Conservation (phyloP, 2,329 filamentous ascomycete species). For the Rutstroemia sp. region DNA sequence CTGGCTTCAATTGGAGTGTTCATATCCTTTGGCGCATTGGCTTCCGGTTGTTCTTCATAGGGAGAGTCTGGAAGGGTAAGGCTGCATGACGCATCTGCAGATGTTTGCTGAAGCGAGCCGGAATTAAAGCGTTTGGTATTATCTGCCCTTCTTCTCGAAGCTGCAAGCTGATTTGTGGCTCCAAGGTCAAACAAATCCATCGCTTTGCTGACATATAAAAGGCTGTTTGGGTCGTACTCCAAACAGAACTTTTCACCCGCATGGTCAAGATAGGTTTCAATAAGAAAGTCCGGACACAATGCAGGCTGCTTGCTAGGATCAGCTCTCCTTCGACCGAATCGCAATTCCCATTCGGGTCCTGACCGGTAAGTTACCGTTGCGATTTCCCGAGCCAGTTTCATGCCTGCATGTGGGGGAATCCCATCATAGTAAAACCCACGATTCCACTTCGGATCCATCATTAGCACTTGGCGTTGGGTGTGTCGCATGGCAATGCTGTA, state of each 20-base stretch:
- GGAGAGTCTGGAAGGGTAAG: conserved; percentile 76
- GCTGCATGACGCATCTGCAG: conserved; percentile 51
- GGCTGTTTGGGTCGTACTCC: conserved; percentile 90
- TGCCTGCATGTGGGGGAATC: conserved; percentile 87
- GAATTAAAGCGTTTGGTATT: conserved; percentile 51
- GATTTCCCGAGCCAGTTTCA: conserved; percentile 97
- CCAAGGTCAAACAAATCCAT: conserved; percentile 98
- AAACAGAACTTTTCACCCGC: conserved; percentile 97
- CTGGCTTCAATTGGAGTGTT: conserved; percentile 30
- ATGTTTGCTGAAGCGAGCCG: conserved; percentile 25
- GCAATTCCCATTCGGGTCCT: conserved; percentile 94
- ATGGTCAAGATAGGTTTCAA: conserved; percentile 97
- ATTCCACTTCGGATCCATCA: conserved; percentile 98
- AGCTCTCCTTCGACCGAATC: conserved; percentile 81
- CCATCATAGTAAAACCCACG: conserved; percentile 87
- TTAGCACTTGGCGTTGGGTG: conserved; percentile 92
- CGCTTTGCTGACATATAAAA: conserved; percentile 94
- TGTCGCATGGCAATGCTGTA: conserved; percentile 99
- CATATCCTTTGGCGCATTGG: conserved; percentile 33
- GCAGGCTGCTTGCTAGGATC: conserved; percentile 83
- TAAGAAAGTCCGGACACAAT: conserved; percentile 93
- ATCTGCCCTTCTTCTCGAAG: conserved; percentile 53
- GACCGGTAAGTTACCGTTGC: conserved; percentile 96
- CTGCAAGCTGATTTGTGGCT: conserved; percentile 56
- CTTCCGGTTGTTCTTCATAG: conserved; percentile 72